Conservation (phyloP, 306 rosid species). For the Lathyrus aphaca region DNA sequence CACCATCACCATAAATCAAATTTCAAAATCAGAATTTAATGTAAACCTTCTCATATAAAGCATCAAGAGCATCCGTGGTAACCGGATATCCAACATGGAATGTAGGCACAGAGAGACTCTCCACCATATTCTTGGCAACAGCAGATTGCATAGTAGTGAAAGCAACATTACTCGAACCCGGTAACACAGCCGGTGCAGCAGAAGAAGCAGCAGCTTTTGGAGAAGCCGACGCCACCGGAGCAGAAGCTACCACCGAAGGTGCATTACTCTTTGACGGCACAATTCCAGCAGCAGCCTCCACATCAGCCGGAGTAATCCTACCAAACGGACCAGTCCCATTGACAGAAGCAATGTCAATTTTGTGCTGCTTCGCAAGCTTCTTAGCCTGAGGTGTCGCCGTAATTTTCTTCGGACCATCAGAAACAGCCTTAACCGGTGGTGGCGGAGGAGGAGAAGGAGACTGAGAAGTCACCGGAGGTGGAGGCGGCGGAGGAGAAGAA, state of each 20-base stretch:
- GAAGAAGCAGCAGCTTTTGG: neutral
- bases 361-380: conserved; percentile 90
- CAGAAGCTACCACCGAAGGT: conserved; percentile 14
- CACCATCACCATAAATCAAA: neutral
- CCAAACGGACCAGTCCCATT: conserved; percentile 79
- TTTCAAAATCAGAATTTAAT: neutral
- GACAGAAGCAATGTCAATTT: conserved; percentile 65
- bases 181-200: conserved; percentile 49
- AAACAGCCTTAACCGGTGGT: conserved; percentile 39
- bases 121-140: conserved; percentile 88
- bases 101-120: conserved; percentile 81
- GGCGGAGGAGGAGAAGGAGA: conserved; percentile 45
- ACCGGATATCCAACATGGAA: conserved; percentile 84
- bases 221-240: neutral
- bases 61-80: conserved; percentile 71
- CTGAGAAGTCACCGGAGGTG: conserved; percentile 50
- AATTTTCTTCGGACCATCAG: conserved; percentile 60
- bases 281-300: conserved; percentile 79
- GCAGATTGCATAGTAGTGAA: conserved; percentile 93
- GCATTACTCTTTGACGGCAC: conserved; percentile 50
- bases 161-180: conserved; percentile 80
- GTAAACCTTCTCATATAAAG: conserved; percentile 67
- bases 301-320: conserved; percentile 75
- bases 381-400: conserved; percentile 90
- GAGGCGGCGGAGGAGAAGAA: neutral